Base-by-base conservation (phyloP, 306 rosid genomes). In the Rubus idaeus region DNA sequence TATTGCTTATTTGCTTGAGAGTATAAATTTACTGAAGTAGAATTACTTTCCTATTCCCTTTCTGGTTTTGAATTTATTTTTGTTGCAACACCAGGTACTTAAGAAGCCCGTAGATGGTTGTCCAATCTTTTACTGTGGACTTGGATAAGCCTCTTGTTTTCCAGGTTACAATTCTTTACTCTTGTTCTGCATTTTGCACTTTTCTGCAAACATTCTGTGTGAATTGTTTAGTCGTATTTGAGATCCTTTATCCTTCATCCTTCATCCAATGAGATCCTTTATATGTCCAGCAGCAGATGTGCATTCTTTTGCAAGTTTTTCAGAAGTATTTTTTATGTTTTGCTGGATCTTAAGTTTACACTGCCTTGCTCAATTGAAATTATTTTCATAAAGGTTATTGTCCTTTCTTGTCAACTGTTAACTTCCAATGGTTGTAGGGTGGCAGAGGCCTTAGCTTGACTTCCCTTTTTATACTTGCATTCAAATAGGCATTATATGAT, bases 141-240 rank as follows among this genome's bases (percentile, higher is more conserved):
- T 74, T 82, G 69, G 78, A 61, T 71, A 61, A 74, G 73, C 85
- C 85, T 60, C 76, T 82, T 8, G 85, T 73, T 45, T 78, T 82
- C 73, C 85, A 82, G 85, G 85, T 82, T 64, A 76, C 77, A 40
- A 21, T 70, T 52, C 46, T n/a, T 66, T 41, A 51, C 46, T 73
- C 46, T 51, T 61, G 21, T 45, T 23, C 16, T 53, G 30, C 42
- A 30, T 30, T 61, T 61, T 61, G 7, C 4, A 20, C 9, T 63
- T 46, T 42, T 21, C 37, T 52, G 3, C 1, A 42, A 42, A 37
- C 63, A 2, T 66, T 71, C 49, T 49, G 41, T n/a, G 42, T 71
- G 3, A 39, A 55, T 39, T 41, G 21, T 23, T 39, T n/a, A 5
- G 8, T 30, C 8, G 6, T 61, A 61, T 11, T 16, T 50, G 45